Evolutionary conservation across 352 stramenopile species (phyloP), one percentile per base, ranked within the genome.

Genomic region (Pythium monospermum): DNA sequence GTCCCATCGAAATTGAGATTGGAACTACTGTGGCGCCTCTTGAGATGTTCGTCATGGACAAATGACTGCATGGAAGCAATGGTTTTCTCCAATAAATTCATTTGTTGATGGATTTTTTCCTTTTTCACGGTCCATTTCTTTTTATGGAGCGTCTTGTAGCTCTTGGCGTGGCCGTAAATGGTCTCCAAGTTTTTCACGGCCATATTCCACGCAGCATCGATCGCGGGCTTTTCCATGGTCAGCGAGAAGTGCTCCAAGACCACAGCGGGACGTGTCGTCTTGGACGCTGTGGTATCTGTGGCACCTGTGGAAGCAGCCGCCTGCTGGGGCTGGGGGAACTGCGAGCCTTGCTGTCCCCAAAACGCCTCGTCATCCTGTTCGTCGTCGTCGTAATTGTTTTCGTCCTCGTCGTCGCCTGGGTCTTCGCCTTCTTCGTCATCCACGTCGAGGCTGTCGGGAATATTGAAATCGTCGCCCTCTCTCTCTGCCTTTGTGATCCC

Each of bases 51-150:
- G 28, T 86, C 64, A 7, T 69, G 49, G 7, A 69, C 68, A 31
- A 87, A 71, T 3, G 51, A 56, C 55, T 85, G 64, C 68, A 90
- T 85, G 1, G 78, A 83, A 25, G 68, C 61, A 35, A 90, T 83
- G 0, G 69, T 83, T 43, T 85, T 87, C 53, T 90, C 78, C 8
- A 90, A 47, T 42, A 86, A 33, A 45, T 76, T 59, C 18, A 90
- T 90, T 51, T 90, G 78, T 30, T 77, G 73, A 40, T 69, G 64
- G 38, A 90, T 59, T 28, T 85, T 87, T 15, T 80, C 76, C 12
- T 85, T 83, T 43, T 85, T 83, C 13, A 86, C 43, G 18, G 39
- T 23, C 73, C 76, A 87, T 10, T 65, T 64, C 31, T 82, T 69
- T 35, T 76, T 79, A 19, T 61, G 73, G 21, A 72, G 66, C 0